phyloP scores from a whole-genome alignment of 1,139 yeast species.

The Yamadazyma siamensis region DNA sequence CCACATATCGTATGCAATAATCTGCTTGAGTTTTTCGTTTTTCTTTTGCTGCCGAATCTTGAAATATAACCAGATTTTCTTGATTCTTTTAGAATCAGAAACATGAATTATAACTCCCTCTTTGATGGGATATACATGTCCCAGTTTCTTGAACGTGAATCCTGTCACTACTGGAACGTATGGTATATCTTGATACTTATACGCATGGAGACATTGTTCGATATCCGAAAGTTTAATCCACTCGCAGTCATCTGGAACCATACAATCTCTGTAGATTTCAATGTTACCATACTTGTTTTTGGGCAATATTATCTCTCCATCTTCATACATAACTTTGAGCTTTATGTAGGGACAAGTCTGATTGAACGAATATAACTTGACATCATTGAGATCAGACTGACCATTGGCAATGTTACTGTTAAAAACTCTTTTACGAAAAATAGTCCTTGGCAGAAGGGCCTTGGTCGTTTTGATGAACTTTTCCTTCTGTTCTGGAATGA shows the following conservation, averaged over 20 bases:
- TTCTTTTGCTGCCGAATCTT: slow-evolving; percentile 15
- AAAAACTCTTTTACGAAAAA: slow-evolving; percentile 18
- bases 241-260: slow-evolving; percentile 31
- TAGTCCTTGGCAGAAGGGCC: slow-evolving; percentile 24
- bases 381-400: slow-evolving; percentile 19
- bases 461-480: slow-evolving; percentile 21
- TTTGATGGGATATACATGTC: slow-evolving; percentile 29
- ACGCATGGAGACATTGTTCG: slow-evolving; percentile 19
- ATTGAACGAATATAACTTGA: slow-evolving; percentile 22
- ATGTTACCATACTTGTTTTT: slow-evolving; percentile 33
- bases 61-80: slow-evolving; percentile 27
- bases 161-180: slow-evolving; percentile 37
- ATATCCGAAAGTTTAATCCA: slow-evolving; percentile 29
- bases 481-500: slow-evolving; percentile 18
- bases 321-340: slow-evolving; percentile 7
- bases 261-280: slow-evolving; percentile 28
- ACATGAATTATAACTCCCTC: slow-evolving; percentile 27
- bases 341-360: slow-evolving; percentile 32
- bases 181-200: slow-evolving; percentile 13
- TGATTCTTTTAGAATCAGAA: slow-evolving; percentile 17
- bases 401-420: slow-evolving; percentile 19
- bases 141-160: slow-evolving; percentile 24
- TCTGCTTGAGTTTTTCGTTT: slow-evolving; percentile 5
- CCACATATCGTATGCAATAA: slow-evolving; percentile 20
- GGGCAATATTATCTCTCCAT: slow-evolving; percentile 19